Evolutionary conservation across 2,329 filamentous ascomycete genomes (phyloP).

Genomic region (Penicillium sp.): DNA sequence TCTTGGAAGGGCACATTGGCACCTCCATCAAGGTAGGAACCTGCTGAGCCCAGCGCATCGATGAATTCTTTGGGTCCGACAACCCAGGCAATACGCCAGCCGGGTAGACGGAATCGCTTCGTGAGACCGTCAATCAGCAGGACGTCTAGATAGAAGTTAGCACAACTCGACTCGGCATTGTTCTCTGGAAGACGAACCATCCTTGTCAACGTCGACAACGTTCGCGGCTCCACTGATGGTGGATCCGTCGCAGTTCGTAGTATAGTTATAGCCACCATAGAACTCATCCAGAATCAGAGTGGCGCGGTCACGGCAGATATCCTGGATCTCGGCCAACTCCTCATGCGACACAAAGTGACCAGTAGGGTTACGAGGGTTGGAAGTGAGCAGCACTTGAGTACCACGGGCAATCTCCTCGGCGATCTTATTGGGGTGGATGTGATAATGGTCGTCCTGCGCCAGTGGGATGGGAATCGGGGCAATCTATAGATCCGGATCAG

Average conservation of each 20-base stretch:
- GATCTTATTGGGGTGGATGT: constrained; percentile 89
- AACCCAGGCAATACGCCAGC: constrained; percentile 96
- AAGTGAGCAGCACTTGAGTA: constrained; percentile 83
- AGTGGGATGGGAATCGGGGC: constrained; percentile 81
- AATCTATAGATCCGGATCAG: constrained; percentile 50
- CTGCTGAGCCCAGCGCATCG: constrained; percentile 84
- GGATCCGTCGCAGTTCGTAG: constrained; percentile 78
- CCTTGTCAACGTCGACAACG: constrained; percentile 79
- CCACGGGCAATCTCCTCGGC: constrained; percentile 83
- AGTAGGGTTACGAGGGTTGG: constrained; percentile 91
- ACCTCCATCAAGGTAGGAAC: constrained; percentile 89
- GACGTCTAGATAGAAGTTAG: constrained; percentile 54
- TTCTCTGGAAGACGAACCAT: constrained; percentile 46
- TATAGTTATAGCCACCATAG: constrained; percentile 96
- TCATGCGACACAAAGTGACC: constrained; percentile 80
- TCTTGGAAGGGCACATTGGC: constrained; percentile 95
- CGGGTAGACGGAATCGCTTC: constrained; percentile 91
- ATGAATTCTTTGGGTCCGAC: constrained; percentile 94
- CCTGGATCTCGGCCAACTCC: constrained; percentile 82
- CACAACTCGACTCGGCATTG: too few species aligned
- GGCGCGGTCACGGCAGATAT: constrained; percentile 82
- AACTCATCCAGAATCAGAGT: constrained; percentile 96
- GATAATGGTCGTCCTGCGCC: constrained; percentile 78
- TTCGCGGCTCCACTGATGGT: constrained; percentile 88
- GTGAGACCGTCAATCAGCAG: constrained; percentile 93